Evolutionary conservation across 129 eudicot species (phyloP), one percentile per base, ranked within the genome.

Genomic region (Saussurea involucrata): DNA sequence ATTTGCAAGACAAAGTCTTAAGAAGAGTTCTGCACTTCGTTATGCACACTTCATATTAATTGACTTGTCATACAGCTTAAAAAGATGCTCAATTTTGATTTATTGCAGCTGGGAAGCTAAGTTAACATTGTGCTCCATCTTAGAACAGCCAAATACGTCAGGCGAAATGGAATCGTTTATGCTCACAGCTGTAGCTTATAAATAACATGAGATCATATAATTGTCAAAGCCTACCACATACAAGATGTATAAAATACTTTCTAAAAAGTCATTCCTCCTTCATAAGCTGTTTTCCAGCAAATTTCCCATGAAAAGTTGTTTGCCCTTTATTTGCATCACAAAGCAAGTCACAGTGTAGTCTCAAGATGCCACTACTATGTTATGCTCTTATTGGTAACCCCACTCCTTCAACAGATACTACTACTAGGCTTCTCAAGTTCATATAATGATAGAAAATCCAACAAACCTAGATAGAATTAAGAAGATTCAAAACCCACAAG

Each of bases 21-120:
- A 61, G 25, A 72, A 24, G 22, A 58, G 27, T 63, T 42, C 10
- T 8, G 12, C 37, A 63, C 69, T 57, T 57, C 2, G 13, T 57
- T 24, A 77, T 37, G 61, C 6, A 73, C n/a, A 13, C 27, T 61
- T 61, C 42, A 58, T 25, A 70, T 40, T 13, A 61, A 70, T 22
- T 63, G 25, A 68, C 49, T 67, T 68, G 7, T 7, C 58, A n/a
- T 10, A 57, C 37, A 77, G 10, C 75, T 69, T 36, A 78, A 57
- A 34, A 28, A 36, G 9, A 36, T 25, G 64, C 63, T 24, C 57
- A 24, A 9, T 78, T 60, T 11, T 6, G 33, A 60, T 40, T 24
- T 37, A 69, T 24, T 18, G 15, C 76, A 57, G 63, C 69, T 76
- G 9, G n/a, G 31, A 15, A 49, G 22, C 80, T 66, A 6, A 27